Evolutionary conservation across 148 eudicot genomes (phyloP).

Genomic region (Chenopodium suecicum): DNA sequence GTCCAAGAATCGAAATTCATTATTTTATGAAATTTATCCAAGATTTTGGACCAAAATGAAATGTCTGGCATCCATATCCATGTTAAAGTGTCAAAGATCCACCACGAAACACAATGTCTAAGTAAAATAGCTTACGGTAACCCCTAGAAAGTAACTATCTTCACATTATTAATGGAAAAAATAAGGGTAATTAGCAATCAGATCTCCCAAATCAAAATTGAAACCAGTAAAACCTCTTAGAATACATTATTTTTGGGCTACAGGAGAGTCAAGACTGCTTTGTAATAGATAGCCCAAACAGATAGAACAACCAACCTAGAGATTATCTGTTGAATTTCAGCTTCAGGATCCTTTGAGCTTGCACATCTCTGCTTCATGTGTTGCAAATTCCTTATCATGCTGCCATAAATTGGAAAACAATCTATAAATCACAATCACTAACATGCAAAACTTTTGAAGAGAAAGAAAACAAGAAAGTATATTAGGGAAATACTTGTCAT

Average conservation of each 20-base stretch:
- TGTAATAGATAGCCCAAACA: background rate
- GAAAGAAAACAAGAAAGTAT: background rate
- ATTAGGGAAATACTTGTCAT: slow-evolving; percentile 51
- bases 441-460: background rate
- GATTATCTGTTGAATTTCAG: slow-evolving; percentile 45
- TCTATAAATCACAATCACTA: slow-evolving; percentile 15
- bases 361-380: slow-evolving; percentile 68
- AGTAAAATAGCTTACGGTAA: background rate
- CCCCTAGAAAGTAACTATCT: background rate
- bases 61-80: background rate
- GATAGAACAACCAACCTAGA: slow-evolving; percentile 49
- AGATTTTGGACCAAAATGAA: background rate
- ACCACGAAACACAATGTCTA: background rate
- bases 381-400: slow-evolving; percentile 73
- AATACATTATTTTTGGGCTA: background rate
- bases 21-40: background rate
- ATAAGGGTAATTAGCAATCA: background rate
- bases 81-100: background rate
- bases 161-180: background rate
- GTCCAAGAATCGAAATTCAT: background rate
- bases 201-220: background rate
- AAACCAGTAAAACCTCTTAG: background rate
- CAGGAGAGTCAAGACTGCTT: background rate
- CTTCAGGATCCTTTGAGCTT: slow-evolving; percentile 59
- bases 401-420: slow-evolving; percentile 39